These are phyloP conservation scores for Meira miltonrushii DNA, from an alignment of 1,284 basidiomycete genomes.

Conservation along the genomic window DNA sequence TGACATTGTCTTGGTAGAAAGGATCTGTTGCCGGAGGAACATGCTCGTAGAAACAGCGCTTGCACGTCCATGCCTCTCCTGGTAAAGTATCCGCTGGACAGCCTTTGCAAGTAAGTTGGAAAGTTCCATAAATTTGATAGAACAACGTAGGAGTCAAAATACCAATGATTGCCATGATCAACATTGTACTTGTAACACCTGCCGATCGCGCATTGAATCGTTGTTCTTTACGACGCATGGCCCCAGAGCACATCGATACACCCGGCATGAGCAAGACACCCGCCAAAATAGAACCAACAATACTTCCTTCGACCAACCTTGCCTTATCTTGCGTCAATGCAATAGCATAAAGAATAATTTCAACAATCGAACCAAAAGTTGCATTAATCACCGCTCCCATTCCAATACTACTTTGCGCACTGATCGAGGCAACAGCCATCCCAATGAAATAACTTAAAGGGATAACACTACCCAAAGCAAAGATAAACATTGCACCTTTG, in stretches of 20 bases:
- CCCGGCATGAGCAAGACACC: conserved; percentile 97
- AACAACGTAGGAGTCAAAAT: conserved; percentile 92
- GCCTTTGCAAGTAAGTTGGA: conserved; percentile 85
- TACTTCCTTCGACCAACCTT: conserved; percentile 89
- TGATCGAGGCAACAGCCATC: conserved; percentile 98
- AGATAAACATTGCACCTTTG: conserved; percentile 74
- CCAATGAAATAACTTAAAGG: conserved; percentile 98
- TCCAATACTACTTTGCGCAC: conserved; percentile 93
- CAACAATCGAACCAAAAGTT: conserved; percentile 95
- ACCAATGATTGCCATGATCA: conserved; percentile 99
- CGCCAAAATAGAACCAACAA: conserved; percentile 86
- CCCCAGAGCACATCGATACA: conserved; percentile 91
- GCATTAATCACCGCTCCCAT: conserved; percentile 99
- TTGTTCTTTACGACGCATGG: conserved; percentile 85
- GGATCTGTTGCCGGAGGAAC: conserved; percentile 86
- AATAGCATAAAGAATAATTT: conserved; percentile 88
- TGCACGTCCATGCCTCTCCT: conserved; percentile 67
- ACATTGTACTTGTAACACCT: conserved; percentile 96
- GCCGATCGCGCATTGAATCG: conserved; percentile 97
- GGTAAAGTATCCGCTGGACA: conserved; percentile 61
- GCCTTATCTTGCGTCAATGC: conserved; percentile 85
- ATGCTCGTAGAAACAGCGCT: conserved; percentile 90
- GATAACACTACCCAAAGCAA: conserved; percentile 85
- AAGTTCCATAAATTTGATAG: conserved; percentile 98
- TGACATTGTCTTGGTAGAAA: conserved; percentile 93